phyloP scores from a whole-genome alignment of 75 land plant species.

The Chamaecyparis obtusa region DNA sequence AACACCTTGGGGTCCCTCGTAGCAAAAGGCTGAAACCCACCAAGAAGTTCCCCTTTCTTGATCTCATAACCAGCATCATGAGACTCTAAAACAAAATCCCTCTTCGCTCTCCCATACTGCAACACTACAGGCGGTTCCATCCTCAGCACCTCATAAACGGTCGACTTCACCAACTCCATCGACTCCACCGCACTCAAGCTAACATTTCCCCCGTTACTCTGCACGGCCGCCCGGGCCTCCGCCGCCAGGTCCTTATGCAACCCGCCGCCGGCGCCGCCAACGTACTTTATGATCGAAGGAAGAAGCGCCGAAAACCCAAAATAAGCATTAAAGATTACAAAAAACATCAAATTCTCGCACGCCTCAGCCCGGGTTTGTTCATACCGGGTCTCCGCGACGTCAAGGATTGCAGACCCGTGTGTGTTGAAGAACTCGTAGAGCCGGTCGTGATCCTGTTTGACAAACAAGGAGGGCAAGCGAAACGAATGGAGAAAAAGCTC shows the following conservation, averaged over 20 bases:
- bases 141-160: constrained; percentile 40
- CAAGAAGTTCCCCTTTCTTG: constrained; percentile 53
- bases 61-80: constrained; percentile 33
- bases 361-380: constrained; percentile 49
- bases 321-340: constrained; percentile 31
- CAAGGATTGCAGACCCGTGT: constrained; percentile 22
- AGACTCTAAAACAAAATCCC: constrained; percentile 36
- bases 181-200: constrained; percentile 34
- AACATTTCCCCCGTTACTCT: constrained; percentile 7
- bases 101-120: constrained; percentile 47
- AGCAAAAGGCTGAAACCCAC: constrained; percentile 44
- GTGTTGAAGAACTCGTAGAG: constrained; percentile 45
- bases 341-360: constrained; percentile 42
- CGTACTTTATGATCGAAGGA: constrained; percentile 19
- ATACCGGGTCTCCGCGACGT: constrained; percentile 36
- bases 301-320: constrained; percentile 32
- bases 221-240: constrained; percentile 25
- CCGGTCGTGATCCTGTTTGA: constrained; percentile 44
- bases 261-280: constrained; percentile 14
- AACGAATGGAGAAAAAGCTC: constrained; percentile 69
- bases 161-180: constrained; percentile 32
- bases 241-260: constrained; percentile 16
- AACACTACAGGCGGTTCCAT: constrained; percentile 40
- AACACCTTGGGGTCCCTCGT: constrained; percentile 40
- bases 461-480: constrained; percentile 43